Evolutionary conservation across 306 rosid species (phyloP).

Genomic region (Sechiopsis laciniata): DNA sequence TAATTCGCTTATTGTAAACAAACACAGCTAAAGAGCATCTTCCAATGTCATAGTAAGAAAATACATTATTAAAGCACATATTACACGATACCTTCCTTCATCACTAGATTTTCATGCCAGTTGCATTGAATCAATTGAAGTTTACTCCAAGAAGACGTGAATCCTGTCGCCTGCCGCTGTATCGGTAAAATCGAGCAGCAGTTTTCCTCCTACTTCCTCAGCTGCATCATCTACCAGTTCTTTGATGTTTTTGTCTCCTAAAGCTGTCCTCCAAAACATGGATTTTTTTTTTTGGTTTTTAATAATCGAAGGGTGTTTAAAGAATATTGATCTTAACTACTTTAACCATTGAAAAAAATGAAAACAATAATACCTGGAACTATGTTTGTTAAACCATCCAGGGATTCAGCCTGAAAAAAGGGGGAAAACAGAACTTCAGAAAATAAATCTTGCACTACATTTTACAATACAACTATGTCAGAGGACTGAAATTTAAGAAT

Average conservation of each 20-base stretch:
- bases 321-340: background rate
- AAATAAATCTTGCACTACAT: constrained; percentile 15
- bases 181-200: constrained; percentile 64
- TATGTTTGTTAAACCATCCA: constrained; percentile 71
- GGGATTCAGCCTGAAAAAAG: constrained; percentile 71
- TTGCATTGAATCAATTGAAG: background rate
- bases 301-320: background rate
- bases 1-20: background rate
- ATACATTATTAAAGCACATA: background rate
- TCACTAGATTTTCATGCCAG: background rate
- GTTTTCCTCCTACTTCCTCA: constrained; percentile 73
- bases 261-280: constrained; percentile 43
- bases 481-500: background rate
- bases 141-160: constrained; percentile 77
- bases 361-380: constrained; percentile 64
- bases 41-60: background rate
- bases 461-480: background rate
- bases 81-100: constrained; percentile 7
- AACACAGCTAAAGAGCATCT: background rate
- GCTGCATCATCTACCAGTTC: constrained; percentile 64
- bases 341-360: background rate
- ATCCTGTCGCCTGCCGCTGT: constrained; percentile 64
- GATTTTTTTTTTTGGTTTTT: background rate
- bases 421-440: background rate
- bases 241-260: constrained; percentile 74